Evolutionary conservation across 2,329 filamentous ascomycete species (phyloP), one percentile per base, ranked within the genome.

Genomic region (Alternaria gansuensis): DNA sequence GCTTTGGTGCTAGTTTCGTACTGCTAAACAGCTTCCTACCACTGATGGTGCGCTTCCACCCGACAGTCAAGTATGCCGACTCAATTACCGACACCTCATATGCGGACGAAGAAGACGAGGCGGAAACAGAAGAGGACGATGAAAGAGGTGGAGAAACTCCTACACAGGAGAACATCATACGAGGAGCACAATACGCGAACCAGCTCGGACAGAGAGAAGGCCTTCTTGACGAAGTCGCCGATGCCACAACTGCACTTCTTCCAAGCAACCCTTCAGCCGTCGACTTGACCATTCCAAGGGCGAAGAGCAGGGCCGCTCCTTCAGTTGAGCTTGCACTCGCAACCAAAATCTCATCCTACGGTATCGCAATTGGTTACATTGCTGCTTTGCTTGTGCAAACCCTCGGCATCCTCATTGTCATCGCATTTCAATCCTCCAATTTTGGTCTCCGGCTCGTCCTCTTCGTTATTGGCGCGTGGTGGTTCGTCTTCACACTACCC

Each of bases 1-100:
- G 92, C 43, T 96, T 97, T 73, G 95, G 95, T 23, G 93, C 93
- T 14, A 97, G 93, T 0, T 98, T 97, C 76, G 95, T 99, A 3
- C 84, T 99, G 11, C 82, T 99, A 44, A 99, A 99, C 79, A 97
- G 93, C 0, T 99, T 97, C 71, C 82, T 99, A 41, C 95, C 95
- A 0, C 82, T 99, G 8, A 84, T 99, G 9, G 95, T 98, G 57
- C 87, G 94, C 45, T 88, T 96, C 73, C 93, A 98, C 76, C 92
- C 92, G 10, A 78, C 78, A 6, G 76, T 85, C 34, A 76, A 79
- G 55, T 76, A 76, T 41, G 64, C 66, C n/a, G 68, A 65, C 14
- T 71, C 66, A 3, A 70, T 59, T 59, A 52, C 55, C 11, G 65
- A 60, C 11, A 50, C 31, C 23, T 72, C 68, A 1, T 68, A 62